Base-by-base conservation (phyloP, 139 green algal genomes). In the Dunaliella primolecta region DNA sequence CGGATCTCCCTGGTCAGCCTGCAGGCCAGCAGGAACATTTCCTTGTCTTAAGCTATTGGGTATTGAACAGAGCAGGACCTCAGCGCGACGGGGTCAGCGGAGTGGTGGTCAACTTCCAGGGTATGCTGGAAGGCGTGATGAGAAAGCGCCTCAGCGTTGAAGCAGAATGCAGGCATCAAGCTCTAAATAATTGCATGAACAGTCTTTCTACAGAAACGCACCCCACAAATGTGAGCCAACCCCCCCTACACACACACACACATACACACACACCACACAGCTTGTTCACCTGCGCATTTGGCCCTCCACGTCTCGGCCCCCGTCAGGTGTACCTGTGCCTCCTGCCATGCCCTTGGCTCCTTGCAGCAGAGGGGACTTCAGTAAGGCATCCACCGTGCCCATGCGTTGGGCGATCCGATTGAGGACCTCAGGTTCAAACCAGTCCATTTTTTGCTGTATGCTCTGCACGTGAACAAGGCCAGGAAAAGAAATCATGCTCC, bases 371-470 rank as follows among this genome's bases (percentile, higher is more conserved):
- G 87, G 84, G 72, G 71, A 85, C 81, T 89, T 90, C 2, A 92
- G 55, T 0, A 87, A 75, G 0, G 87, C 89, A 55, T 92, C 89
- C 74, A 89, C 56, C 25, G 81, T 83, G 21, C 85, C 88, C 76
- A 91, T 36, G 77, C 89, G 88, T 57, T 89, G 84, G 2, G 86
- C 84, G 81, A 92, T 89, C 29, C 82, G 81, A 70, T 90, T 85
- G 56, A 93, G 85, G 11, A 87, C 56, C 20, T 77, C 76, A 0
- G 86, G 90, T 71, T 93, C 86, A 78, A 93, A 93, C 33, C 80
- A 86, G 55, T 93, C 90, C 88, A 93, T 89, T 86, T 93, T 93
- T 32, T 88, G 83, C 25, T 74, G 34, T 25, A 88, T 34, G 27
- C 77, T 35, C 83, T 86, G 71, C 37, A 71, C 29, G 23, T 81